These are phyloP conservation scores for Eucalyptus leucophloia DNA, from an alignment of 345 rosid genomes.

Conservation along the genomic window DNA sequence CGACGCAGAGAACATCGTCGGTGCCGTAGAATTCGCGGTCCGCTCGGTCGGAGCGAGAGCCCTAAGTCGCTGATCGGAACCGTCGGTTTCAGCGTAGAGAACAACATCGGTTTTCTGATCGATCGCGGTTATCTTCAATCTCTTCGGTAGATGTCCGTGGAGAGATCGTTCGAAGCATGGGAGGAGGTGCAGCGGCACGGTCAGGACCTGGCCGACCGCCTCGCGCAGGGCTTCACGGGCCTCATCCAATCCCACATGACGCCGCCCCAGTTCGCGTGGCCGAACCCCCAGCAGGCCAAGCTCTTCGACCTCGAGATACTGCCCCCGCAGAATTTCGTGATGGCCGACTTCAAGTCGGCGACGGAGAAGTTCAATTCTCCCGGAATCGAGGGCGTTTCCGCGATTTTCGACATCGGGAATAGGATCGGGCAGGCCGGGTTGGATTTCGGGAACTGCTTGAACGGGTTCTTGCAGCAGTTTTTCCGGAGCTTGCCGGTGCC, in stretches of 20 bases:
- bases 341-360: conserved; percentile 27
- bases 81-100: no score
- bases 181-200: conserved; percentile 96
- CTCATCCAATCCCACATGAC: conserved; percentile 59
- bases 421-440: conserved; percentile 83
- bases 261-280: conserved; percentile 71
- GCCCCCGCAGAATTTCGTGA: conserved; percentile 26
- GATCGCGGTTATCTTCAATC: not conserved
- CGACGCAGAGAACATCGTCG: not conserved
- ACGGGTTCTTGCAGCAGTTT: conserved; percentile 72
- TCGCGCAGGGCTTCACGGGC: conserved; percentile 85
- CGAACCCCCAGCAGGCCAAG: conserved; percentile 41
- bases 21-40: not conserved
- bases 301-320: conserved; percentile 60
- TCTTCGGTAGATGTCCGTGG: conserved; percentile 49
- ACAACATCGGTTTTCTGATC: no score
- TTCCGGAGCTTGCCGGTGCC: conserved; percentile 64
- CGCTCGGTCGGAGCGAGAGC: not conserved
- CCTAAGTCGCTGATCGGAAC: not conserved
- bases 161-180: conserved; percentile 92
- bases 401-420: conserved; percentile 66
- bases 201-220: conserved; percentile 78
- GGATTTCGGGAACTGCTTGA: conserved; percentile 71
- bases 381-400: conserved; percentile 47
- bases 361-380: conserved; percentile 16